These are phyloP conservation scores for Ballota nigra DNA, from an alignment of 257 asterid genomes.

Conservation along the genomic window DNA sequence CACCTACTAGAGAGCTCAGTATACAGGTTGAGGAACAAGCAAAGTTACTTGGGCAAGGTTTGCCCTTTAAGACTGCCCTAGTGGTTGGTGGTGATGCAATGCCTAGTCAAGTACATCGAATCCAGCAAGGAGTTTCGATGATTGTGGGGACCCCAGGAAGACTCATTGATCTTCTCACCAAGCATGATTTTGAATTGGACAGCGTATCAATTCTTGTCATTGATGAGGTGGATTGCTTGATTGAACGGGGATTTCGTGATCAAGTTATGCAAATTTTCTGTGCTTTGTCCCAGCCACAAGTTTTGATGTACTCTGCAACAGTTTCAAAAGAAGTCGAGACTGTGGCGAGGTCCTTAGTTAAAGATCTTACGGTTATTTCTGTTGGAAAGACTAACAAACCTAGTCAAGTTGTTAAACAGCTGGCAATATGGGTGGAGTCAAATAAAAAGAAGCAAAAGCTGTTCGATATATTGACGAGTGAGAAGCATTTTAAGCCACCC, in stretches of 20 bases:
- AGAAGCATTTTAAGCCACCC: conserved; percentile 87
- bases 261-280: conserved; percentile 81
- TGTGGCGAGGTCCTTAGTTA: conserved; percentile 64
- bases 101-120: conserved; percentile 80
- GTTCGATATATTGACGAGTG: conserved; percentile 75
- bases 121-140: conserved; percentile 79
- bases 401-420: conserved; percentile 67
- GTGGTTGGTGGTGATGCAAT: conserved; percentile 96
- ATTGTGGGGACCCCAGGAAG: conserved; percentile 95
- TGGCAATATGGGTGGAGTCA: conserved; percentile 89
- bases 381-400: conserved; percentile 78
- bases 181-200: conserved; percentile 69
- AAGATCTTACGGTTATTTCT: conserved; percentile 49
- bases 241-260: conserved; percentile 78
- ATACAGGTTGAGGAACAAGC: conserved; percentile 96
- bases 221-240: conserved; percentile 92
- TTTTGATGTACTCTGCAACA: conserved; percentile 92
- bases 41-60: conserved; percentile 81
- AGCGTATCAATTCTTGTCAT: conserved; percentile 68
- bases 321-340: conserved; percentile 70
- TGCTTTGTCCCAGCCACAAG: conserved; percentile 82
- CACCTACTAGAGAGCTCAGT: conserved; percentile 91
- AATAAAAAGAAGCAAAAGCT: conserved; percentile 90
- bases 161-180: conserved; percentile 76
- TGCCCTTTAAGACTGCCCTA: conserved; percentile 86